Percentiles rank a stretch among this genome's conserved stretches.
Conservation (phyloP, 768 basidiomycete species). For the Boletus rex-veris region DNA sequence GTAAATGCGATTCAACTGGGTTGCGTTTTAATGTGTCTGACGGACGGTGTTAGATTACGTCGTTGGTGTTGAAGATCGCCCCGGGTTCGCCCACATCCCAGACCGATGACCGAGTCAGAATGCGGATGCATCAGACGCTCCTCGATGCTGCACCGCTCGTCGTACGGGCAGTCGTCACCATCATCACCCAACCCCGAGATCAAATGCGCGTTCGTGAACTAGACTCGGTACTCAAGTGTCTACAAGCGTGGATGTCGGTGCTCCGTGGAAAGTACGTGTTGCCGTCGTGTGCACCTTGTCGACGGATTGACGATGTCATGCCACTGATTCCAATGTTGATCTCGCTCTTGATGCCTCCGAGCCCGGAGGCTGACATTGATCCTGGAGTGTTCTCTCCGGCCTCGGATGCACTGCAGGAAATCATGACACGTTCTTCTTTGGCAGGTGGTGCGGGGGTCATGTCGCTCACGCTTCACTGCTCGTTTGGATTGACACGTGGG, state of each 20-base stretch:
- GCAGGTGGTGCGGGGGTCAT: conserved; percentile 65
- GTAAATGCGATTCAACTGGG: conserved; percentile 38
- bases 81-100: conserved; percentile 41
- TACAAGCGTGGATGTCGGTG: conserved; percentile 78
- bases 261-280: conserved; percentile 61
- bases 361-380: conserved; percentile 35
- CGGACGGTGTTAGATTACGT: conserved; percentile 45
- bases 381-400: conserved; percentile 58
- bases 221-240: conserved; percentile 69
- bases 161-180: conserved; percentile 58
- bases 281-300: neutral
- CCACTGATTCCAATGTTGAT: conserved; percentile 66
- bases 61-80: conserved; percentile 68
- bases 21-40: too few relatives aligned
- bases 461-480: conserved; percentile 79
- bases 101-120: conserved; percentile 36
- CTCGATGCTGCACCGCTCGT: conserved; percentile 69
- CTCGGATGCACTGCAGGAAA: conserved; percentile 72
- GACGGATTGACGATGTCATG: conserved; percentile 46
- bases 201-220: conserved; percentile 43
- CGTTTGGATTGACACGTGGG: conserved; percentile 66
- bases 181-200: conserved; percentile 43
- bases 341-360: conserved; percentile 36
- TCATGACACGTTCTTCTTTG: conserved; percentile 71
- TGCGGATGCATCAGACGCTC: conserved; percentile 62